These are phyloP conservation scores for Simmondsia chinensis DNA, from an alignment of 148 eudicot genomes.

Conservation along the genomic window DNA sequence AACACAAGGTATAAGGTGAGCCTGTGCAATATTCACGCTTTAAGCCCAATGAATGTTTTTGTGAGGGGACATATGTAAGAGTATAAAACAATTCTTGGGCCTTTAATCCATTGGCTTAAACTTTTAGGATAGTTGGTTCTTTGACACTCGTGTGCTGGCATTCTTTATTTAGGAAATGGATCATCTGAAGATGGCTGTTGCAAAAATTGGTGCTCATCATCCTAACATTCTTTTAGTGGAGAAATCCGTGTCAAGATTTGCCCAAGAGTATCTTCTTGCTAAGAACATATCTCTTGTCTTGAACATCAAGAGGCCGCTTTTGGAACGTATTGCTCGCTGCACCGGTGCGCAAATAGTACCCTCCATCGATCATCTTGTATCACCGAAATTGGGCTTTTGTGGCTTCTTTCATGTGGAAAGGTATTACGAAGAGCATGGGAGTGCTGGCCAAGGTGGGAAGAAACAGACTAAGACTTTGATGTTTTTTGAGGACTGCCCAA, in stretches of 20 bases:
- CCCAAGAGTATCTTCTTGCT: conserved; percentile 90
- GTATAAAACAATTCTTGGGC: too few relatives aligned
- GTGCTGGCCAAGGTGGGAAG: conserved; percentile 83
- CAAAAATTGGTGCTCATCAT: conserved; percentile 69
- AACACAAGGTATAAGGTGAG: too few relatives aligned
- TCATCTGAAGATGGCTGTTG: conserved; percentile 97
- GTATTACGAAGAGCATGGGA: conserved; percentile 81
- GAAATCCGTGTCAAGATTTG: conserved; percentile 92
- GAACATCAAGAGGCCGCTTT: conserved; percentile 80
- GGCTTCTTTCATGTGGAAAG: conserved; percentile 75
- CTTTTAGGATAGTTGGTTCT: too few relatives aligned
- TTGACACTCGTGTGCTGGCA: conserved; percentile 9
- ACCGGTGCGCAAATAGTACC: conserved; percentile 81
- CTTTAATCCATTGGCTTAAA: too few relatives aligned
- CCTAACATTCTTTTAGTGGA: conserved; percentile 89
- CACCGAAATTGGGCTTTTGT: conserved; percentile 63
- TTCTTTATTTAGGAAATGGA: conserved; percentile 71
- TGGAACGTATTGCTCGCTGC: conserved; percentile 97
- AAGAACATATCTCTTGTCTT: conserved; percentile 84
- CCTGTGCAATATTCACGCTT: too few relatives aligned
- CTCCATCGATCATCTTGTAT: conserved; percentile 67
- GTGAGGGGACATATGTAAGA: too few relatives aligned
- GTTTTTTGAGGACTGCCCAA: conserved; percentile 98
- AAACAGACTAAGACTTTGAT: conserved; percentile 85
- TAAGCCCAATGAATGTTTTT: too few relatives aligned